These are phyloP conservation scores for Mucor lusitanicus DNA, from an alignment of 371 early-diverging fungal species.

Conservation along the genomic window DNA sequence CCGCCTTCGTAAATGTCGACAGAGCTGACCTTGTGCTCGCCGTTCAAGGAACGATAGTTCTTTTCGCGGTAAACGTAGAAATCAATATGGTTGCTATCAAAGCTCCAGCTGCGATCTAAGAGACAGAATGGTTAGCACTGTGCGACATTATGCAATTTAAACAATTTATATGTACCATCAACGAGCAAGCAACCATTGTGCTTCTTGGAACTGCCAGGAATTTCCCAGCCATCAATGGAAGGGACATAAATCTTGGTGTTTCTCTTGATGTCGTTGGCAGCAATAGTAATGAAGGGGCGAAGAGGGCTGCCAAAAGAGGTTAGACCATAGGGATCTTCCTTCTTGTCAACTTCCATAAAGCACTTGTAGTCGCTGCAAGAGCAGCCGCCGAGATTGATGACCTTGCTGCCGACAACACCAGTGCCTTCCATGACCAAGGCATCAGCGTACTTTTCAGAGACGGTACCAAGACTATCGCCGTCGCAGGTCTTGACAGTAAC, in stretches of 20 bases:
- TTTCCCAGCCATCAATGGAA: slow-evolving; percentile 41
- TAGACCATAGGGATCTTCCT: slow-evolving; percentile 48
- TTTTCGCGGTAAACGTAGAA: slow-evolving; percentile 40
- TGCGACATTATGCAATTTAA: background rate
- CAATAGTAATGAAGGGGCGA: slow-evolving; percentile 49
- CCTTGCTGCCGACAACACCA: slow-evolving; percentile 42
- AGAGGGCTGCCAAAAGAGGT: slow-evolving; percentile 49
- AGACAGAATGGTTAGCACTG: background rate
- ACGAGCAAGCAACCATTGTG: slow-evolving; percentile 57
- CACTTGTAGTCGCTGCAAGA: slow-evolving; percentile 49
- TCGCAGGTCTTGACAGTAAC: slow-evolving; percentile 46
- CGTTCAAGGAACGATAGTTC: slow-evolving; percentile 40
- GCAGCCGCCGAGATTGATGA: slow-evolving; percentile 54
- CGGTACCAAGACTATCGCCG: slow-evolving; percentile 43
- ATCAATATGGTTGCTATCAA: slow-evolving; percentile 46
- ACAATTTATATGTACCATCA: slow-evolving; percentile 31
- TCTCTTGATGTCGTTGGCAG: slow-evolving; percentile 47
- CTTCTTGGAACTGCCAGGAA: slow-evolving; percentile 43
- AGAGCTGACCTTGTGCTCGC: slow-evolving; percentile 29
- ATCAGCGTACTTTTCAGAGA: slow-evolving; percentile 47
- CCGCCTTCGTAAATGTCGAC: slow-evolving; percentile 53
- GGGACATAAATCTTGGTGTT: slow-evolving; percentile 56
- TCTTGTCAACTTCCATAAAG: slow-evolving; percentile 44
- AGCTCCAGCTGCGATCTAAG: slow-evolving; percentile 53
- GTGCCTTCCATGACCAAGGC: slow-evolving; percentile 56